phyloP scores from a whole-genome alignment of 2,329 filamentous ascomycete species.

The Fusarium praegraminearum region DNA sequence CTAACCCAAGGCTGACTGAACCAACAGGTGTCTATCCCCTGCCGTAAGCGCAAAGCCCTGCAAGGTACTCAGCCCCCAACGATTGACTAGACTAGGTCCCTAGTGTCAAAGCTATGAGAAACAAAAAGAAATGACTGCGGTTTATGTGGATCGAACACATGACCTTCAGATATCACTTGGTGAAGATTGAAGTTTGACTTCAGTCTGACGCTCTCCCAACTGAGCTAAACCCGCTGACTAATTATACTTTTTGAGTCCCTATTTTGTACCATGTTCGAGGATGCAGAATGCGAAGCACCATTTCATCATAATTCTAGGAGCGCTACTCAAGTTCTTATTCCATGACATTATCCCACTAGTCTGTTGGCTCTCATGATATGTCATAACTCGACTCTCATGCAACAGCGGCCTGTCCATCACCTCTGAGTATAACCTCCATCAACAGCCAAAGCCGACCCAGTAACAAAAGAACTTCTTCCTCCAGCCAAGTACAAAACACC shows the following conservation, averaged over 20 bases:
- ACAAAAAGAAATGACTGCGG: conserved; percentile 5
- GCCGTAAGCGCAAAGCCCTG: neutral
- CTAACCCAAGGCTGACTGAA: neutral
- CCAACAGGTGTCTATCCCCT: neutral
- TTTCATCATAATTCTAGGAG: too few relatives aligned
- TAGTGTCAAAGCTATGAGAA: too few relatives aligned
- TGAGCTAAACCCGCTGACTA: conserved; percentile 35
- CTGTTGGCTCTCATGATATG: accelerated
- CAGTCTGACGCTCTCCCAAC: conserved; percentile 35
- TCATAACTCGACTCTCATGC: accelerated
- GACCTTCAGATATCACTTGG: conserved; percentile 29
- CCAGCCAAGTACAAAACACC: conserved; percentile 47
- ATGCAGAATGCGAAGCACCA: too few relatives aligned
- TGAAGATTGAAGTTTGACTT: conserved; percentile 32
- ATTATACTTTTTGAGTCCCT: accelerated
- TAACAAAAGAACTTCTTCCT: conserved; percentile 41
- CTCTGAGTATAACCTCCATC: conserved; percentile 39
- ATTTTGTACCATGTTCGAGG: neutral
- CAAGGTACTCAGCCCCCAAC: neutral
- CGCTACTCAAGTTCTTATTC: neutral
- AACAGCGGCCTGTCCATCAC: neutral
- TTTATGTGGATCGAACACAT: conserved; percentile 35
- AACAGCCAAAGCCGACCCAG: conserved; percentile 35
- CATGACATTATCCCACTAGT: neutral
- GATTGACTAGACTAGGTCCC: neutral